Evolutionary conservation across 164 flowering plant species (phyloP).

Genomic region (Umbilicus rupestris): DNA sequence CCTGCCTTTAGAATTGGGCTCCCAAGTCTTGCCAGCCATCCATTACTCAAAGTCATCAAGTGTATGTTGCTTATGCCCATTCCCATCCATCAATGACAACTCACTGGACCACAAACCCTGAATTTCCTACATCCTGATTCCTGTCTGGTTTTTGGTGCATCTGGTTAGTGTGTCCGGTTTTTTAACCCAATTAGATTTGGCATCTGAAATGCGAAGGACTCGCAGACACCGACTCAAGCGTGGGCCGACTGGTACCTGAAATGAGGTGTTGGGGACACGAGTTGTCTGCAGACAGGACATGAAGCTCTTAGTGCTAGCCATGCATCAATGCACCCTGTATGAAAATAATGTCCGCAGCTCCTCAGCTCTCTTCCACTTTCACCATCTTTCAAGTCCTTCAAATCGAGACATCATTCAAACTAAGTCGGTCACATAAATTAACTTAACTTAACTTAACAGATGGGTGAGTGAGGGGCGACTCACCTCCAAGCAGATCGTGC

Average conservation of each 20-base stretch:
- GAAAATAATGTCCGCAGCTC: constrained; percentile 5
- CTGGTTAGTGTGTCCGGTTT: background rate
- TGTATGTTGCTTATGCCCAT: background rate
- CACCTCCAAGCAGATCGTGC: constrained; percentile 10
- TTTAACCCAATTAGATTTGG: no score
- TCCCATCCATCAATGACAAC: background rate
- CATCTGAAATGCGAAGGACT: no score
- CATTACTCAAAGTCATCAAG: background rate
- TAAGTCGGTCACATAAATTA: no score
- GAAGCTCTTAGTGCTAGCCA: constrained; percentile 3
- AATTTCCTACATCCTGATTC: background rate
- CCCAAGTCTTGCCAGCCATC: constrained; percentile 3
- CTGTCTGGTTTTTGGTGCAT: background rate
- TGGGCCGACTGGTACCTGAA: no score
- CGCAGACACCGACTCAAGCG: no score
- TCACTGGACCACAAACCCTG: background rate
- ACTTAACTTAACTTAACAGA: no score
- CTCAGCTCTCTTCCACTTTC: background rate
- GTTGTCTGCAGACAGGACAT: constrained; percentile 9
- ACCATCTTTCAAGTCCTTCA: constrained; percentile 8
- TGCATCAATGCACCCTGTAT: constrained; percentile 7
- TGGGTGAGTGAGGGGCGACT: no score
- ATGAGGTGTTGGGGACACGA: background rate
- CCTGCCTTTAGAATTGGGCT: constrained; percentile 8
- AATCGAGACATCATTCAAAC: no score